Evolutionary conservation across 2,329 filamentous ascomycete genomes (phyloP).

Genomic region (Paracorniculantispora psalliotae): DNA sequence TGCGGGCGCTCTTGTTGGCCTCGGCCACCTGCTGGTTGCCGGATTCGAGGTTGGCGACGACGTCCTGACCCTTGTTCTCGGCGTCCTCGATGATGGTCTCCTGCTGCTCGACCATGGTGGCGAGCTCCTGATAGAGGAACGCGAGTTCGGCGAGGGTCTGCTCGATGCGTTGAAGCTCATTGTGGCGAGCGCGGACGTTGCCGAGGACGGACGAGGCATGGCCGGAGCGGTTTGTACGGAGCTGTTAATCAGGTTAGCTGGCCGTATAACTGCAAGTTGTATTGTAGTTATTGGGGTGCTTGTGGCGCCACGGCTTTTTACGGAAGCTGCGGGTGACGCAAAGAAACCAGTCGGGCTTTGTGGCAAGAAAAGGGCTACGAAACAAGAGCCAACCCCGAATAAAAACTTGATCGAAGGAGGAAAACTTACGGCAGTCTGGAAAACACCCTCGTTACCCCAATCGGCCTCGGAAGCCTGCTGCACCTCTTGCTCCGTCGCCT

Average conservation of each 20-base stretch:
- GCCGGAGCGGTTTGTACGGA: conserved; percentile 68
- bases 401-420: background rate
- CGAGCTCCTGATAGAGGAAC: conserved; percentile 68
- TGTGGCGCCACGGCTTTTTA: background rate
- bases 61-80: conserved; percentile 61
- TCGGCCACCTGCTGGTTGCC: conserved; percentile 65
- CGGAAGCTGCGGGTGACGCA: background rate
- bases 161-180: conserved; percentile 77
- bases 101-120: conserved; percentile 68
- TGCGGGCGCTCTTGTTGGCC: conserved; percentile 62
- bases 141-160: conserved; percentile 66
- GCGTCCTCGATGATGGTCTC: conserved; percentile 57
- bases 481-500: conserved; percentile 70
- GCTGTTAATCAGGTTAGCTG: conserved; percentile 38
- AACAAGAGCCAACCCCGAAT: background rate
- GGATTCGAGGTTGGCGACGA: conserved; percentile 60
- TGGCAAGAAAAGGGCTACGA: background rate
- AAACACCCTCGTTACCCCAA: conserved; percentile 75
- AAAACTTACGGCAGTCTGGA: conserved; percentile 68
- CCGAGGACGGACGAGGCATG: conserved; percentile 70
- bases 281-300: background rate
- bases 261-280: background rate
- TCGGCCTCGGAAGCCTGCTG: conserved; percentile 63
- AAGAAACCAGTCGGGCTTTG: background rate
- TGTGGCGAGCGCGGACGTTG: conserved; percentile 75